Evolutionary conservation across 2,329 filamentous ascomycete genomes (phyloP).

Genomic region (Epichloe gansuensis): DNA sequence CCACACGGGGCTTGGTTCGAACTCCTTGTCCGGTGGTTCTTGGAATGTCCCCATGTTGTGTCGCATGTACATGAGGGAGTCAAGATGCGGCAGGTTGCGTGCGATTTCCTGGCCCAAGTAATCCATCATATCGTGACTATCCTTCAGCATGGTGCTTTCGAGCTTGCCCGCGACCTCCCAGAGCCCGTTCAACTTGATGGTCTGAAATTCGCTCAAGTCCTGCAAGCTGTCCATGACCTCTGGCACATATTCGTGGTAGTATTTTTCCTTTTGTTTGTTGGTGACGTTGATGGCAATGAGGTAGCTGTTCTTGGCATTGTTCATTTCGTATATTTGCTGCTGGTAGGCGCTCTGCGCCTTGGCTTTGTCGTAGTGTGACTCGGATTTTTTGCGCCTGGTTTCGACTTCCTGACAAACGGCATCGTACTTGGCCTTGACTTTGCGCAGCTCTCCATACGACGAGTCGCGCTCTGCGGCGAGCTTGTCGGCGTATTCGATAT

Average conservation of each 20-base stretch:
- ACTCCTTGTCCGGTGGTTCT: conserved; percentile 72
- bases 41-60: conserved; percentile 78
- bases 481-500: conserved; percentile 77
- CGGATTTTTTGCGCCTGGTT: conserved; percentile 84
- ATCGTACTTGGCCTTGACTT: conserved; percentile 89
- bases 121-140: conserved; percentile 58
- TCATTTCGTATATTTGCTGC: conserved; percentile 88
- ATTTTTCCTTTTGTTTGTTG: conserved; percentile 94
- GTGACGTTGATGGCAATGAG: conserved; percentile 91
- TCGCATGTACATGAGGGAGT: conserved; percentile 95
- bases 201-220: conserved; percentile 82
- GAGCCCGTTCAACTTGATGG: conserved; percentile 67
- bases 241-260: conserved; percentile 93
- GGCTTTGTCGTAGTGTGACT: conserved; percentile 83
- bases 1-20: conserved; percentile 95
- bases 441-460: conserved; percentile 74
- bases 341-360: conserved; percentile 89
- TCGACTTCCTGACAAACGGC: conserved; percentile 88
- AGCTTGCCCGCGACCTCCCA: conserved; percentile 73
- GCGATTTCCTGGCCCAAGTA: conserved; percentile 69
- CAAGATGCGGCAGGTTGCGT: conserved; percentile 75
- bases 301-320: conserved; percentile 97
- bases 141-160: conserved; percentile 65
- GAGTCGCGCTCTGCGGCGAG: conserved; percentile 79
- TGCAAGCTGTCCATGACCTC: conserved; percentile 88